Conservation (phyloP, 371 early-diverging fungal species). For the Apophysomyces variabilis region DNA sequence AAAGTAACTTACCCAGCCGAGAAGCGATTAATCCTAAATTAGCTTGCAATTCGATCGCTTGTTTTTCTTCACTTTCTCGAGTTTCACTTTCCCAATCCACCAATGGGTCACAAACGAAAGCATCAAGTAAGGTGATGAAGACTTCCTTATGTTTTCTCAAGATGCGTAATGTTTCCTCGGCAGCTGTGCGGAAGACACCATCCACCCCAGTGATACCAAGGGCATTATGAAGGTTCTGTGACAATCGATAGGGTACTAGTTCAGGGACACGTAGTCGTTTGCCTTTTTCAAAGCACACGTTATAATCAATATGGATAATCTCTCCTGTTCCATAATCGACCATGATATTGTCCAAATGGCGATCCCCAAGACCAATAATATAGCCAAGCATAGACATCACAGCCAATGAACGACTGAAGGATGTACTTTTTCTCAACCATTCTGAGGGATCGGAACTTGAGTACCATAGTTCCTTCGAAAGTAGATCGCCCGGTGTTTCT, state of each 20-base stretch:
- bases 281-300: slow-evolving; percentile 98
- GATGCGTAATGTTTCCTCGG: slow-evolving; percentile 76
- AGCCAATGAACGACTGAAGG: slow-evolving; percentile 90
- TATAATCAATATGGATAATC: slow-evolving; percentile 97
- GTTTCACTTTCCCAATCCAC: slow-evolving; percentile 62
- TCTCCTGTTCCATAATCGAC: slow-evolving; percentile 87
- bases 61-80: slow-evolving; percentile 38
- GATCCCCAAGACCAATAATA: slow-evolving; percentile 98
- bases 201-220: slow-evolving; percentile 83
- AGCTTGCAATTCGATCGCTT: slow-evolving; percentile 46
- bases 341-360: slow-evolving; percentile 98
- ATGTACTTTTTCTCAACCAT: slow-evolving; percentile 78
- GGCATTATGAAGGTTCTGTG: slow-evolving; percentile 81
- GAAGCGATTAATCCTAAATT: slow-evolving; percentile 42
- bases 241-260: slow-evolving; percentile 95
- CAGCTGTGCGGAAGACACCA: slow-evolving; percentile 77
- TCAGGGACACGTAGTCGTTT: slow-evolving; percentile 90
- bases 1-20: slow-evolving; percentile 32
- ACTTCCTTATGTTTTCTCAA: slow-evolving; percentile 81
- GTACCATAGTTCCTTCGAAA: slow-evolving; percentile 63
- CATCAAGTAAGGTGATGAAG: slow-evolving; percentile 85
- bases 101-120: slow-evolving; percentile 95
- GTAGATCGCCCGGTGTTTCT: slow-evolving; percentile 72
- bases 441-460: slow-evolving; percentile 58
- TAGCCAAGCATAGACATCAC: slow-evolving; percentile 95